These are phyloP conservation scores for Thelonectria rubi DNA, from an alignment of 2,329 filamentous ascomycete genomes.

Conservation along the genomic window DNA sequence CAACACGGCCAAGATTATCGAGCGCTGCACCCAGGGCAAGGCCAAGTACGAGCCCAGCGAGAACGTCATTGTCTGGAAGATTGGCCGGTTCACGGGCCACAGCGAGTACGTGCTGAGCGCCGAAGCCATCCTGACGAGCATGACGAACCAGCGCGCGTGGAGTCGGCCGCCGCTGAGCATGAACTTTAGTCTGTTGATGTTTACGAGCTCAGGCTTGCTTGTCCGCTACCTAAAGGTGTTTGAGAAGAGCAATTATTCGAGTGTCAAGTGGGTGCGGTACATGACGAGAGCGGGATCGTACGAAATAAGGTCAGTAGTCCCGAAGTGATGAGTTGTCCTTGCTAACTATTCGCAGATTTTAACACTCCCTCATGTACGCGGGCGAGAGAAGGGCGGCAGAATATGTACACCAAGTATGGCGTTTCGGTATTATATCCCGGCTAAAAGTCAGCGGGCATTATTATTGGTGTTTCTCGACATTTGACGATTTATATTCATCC, in stretches of 20 bases:
- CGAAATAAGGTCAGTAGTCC: slow-evolving; percentile 78
- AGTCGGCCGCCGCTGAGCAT: slow-evolving; percentile 90
- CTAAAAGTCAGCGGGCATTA: slow-evolving; percentile 41
- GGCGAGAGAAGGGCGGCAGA: slow-evolving; percentile 32
- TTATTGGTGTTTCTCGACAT: slow-evolving; percentile 38
- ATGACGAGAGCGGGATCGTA: slow-evolving; percentile 99
- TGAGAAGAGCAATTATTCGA: slow-evolving; percentile 98
- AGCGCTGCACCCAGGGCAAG: slow-evolving; percentile 93
- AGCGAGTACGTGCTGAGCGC: slow-evolving; percentile 95
- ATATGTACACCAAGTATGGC: slow-evolving; percentile 43
- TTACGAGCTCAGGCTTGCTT: slow-evolving; percentile 90
- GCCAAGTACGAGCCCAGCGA: slow-evolving; percentile 98
- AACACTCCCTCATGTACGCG: slow-evolving; percentile 31
- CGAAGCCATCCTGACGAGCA: slow-evolving; percentile 91
- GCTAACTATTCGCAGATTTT: slow-evolving; percentile 47
- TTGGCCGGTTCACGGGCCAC: slow-evolving; percentile 97
- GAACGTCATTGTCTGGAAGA: slow-evolving; percentile 99
- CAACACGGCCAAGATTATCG: slow-evolving; percentile 93
- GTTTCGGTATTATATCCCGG: slow-evolving; percentile 46
- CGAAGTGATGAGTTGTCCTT: not conserved
- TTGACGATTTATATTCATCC: slow-evolving; percentile 27
- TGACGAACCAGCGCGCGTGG: slow-evolving; percentile 99
- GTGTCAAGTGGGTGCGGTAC: slow-evolving; percentile 98
- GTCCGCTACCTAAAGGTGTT: slow-evolving; percentile 98
- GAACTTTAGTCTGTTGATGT: slow-evolving; percentile 96